These are phyloP conservation scores for Neonectria punicea DNA, from an alignment of 2,329 filamentous ascomycete genomes.

Conservation along the genomic window DNA sequence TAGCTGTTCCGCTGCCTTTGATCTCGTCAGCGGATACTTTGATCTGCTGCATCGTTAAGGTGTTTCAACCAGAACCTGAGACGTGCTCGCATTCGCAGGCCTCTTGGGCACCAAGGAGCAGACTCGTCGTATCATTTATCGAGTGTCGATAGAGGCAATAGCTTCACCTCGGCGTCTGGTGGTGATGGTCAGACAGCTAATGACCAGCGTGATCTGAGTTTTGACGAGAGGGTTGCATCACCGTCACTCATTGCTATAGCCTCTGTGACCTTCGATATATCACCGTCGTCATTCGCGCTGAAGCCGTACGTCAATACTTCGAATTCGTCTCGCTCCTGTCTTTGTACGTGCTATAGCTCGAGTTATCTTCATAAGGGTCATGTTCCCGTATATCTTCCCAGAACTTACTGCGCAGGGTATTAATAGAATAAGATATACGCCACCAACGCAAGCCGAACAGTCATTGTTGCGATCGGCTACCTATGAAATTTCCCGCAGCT, in stretches of 20 bases:
- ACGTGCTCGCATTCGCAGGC: slow-evolving; percentile 1
- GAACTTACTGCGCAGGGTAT: neutral
- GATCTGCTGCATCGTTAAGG: too few species aligned
- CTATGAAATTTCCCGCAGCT: neutral
- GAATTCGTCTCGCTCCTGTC: neutral
- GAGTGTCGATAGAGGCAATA: neutral
- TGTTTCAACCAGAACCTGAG: neutral
- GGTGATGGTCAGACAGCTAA: neutral
- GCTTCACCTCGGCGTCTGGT: neutral
- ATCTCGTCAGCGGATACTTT: too few species aligned
- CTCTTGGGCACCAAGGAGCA: neutral
- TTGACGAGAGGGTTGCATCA: neutral
- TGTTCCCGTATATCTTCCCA: neutral
- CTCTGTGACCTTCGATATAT: neutral
- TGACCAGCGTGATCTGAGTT: neutral
- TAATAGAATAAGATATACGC: neutral
- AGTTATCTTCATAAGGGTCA: neutral
- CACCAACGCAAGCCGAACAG: too few species aligned
- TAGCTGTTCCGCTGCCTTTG: too few species aligned
- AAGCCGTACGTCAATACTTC: neutral
- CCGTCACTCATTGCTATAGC: too few species aligned
- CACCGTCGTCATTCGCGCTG: neutral
- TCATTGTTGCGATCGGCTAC: neutral
- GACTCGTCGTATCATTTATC: neutral
- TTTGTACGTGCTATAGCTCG: neutral